A percentile compares a stretch with the other conserved stretches of the same genome.
These are phyloP conservation scores for Syzygium jambos DNA, from an alignment of 345 rosid genomes.

Conservation along the genomic window DNA sequence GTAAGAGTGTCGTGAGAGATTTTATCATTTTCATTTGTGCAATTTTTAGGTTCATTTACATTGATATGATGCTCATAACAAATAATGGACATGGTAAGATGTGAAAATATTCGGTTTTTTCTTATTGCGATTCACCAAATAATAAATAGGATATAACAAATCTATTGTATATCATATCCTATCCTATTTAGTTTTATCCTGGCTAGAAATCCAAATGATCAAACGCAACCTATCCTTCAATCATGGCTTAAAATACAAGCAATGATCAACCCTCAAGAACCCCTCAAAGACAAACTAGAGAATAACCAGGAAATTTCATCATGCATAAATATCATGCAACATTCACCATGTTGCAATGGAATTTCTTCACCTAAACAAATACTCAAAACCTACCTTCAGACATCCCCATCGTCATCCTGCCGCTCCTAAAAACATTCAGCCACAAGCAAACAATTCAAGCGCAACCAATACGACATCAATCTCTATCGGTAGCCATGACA, in stretches of 20 bases:
- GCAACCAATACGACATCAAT: background rate
- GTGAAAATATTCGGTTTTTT: too few species aligned
- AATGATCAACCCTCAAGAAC: background rate
- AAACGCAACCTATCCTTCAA: background rate
- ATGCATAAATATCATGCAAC: background rate
- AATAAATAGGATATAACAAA: too few species aligned
- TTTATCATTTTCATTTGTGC: too few species aligned
- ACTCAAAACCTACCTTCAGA: background rate
- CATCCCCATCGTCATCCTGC: background rate
- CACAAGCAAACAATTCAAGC: background rate
- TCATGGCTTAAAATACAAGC: background rate
- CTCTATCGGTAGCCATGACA: slow-evolving; percentile 22
- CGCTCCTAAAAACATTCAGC: background rate
- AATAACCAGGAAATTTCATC: background rate
- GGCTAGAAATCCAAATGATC: too few species aligned
- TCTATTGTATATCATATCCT: too few species aligned
- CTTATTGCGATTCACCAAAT: too few species aligned
- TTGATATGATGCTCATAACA: too few species aligned
- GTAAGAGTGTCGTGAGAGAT: too few species aligned
- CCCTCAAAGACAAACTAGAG: background rate
- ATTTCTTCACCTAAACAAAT: background rate
- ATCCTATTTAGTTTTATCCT: too few species aligned
- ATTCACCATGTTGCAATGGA: background rate
- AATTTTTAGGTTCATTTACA: too few species aligned
- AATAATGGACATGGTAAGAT: too few species aligned